phyloP scores from a whole-genome alignment of 2,329 filamentous ascomycete genomes.

The Mycosphaerelloides madeirae region DNA sequence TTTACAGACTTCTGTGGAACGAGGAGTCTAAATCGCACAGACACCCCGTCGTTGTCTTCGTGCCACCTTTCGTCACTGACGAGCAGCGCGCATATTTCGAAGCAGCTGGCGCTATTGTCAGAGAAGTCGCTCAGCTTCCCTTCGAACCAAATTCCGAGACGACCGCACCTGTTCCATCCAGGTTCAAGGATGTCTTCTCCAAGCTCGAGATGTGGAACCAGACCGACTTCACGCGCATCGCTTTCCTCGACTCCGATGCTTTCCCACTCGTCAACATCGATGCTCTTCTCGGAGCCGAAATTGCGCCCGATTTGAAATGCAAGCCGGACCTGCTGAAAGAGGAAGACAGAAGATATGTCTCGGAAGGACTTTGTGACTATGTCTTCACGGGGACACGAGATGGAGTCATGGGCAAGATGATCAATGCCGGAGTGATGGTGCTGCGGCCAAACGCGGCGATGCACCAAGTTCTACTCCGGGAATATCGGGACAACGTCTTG shows the following conservation, averaged over 20 bases:
- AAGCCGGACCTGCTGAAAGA: constrained; percentile 21
- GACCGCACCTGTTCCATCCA: constrained; percentile 21
- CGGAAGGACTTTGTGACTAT: constrained; percentile 25
- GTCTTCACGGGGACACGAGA: constrained; percentile 27
- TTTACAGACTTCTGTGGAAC: constrained; percentile 33
- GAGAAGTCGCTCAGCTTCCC: constrained; percentile 28
- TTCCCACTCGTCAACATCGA: constrained; percentile 31
- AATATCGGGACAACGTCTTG: constrained; percentile 30
- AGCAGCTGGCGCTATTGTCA: constrained; percentile 32
- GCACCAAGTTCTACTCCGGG: constrained; percentile 31
- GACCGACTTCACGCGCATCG: constrained; percentile 29
- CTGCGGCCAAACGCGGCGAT: constrained; percentile 29
- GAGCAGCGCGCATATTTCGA: constrained; percentile 30
- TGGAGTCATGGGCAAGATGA: constrained; percentile 13
- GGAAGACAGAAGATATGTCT: constrained; percentile 23
- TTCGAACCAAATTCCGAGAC: constrained; percentile 29
- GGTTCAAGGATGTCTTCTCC: constrained; percentile 35
- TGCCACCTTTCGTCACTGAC: constrained; percentile 30
- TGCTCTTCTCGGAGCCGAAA: constrained; percentile 25
- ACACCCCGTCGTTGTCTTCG: constrained; percentile 32
- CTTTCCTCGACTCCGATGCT: constrained; percentile 34
- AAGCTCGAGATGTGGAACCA: constrained; percentile 36
- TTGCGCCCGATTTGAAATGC: constrained; percentile 23
- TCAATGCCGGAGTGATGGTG: constrained; percentile 34
- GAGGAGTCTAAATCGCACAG: constrained; percentile 16